These are phyloP conservation scores for Arabidopsis thaliana DNA, from an alignment of 345 rosid species.

Conservation along the genomic window TAIR10.1 NC_003076.8:5462001-5462500, in stretches of 20 bases:
- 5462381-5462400: conserved; percentile 39
- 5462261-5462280: conserved; percentile 45
- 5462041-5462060: conserved; percentile 43
- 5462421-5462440: conserved; percentile 42
- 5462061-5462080: conserved; percentile 46
- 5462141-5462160: conserved; percentile 43
- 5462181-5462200: conserved; percentile 40
- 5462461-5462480: conserved; percentile 41
- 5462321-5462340: conserved; percentile 47
- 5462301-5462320: conserved; percentile 29
- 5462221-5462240: conserved; percentile 47
- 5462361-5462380: conserved; percentile 44
- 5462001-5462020: conserved; percentile 45
- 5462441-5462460: conserved; percentile 46
- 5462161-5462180: conserved; percentile 41
- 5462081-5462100: conserved; percentile 46
- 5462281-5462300: conserved; percentile 43
- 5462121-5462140: conserved; percentile 42
- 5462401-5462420: conserved; percentile 27
- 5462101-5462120: conserved; percentile 37
- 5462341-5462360: conserved; percentile 47
- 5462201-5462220: conserved; percentile 42
- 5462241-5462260: conserved; percentile 44
- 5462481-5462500: conserved; percentile 44
- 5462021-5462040: conserved; percentile 50